Evolutionary conservation across 1,139 yeast genomes (phyloP), one percentile per base, ranked within the genome.

Genomic region (Pneumocystis murina): DNA sequence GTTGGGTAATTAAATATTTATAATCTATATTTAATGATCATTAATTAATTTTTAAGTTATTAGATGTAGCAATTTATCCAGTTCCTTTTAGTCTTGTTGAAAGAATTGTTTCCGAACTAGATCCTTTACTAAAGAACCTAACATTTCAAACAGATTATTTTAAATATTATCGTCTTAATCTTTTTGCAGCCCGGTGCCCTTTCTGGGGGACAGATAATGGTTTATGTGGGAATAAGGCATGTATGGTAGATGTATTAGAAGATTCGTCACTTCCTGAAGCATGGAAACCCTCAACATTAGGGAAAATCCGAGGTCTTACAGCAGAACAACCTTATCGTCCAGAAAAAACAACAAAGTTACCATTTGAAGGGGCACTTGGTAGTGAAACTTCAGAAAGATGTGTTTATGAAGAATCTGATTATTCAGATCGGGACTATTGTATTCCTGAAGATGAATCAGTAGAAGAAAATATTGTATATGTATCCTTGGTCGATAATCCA

Each of bases 141-240:
- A 67, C 67, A 33, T 59, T 73, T 76, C 63, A 83, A 84, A 65
- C 72, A 4, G 86, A 87, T 68, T 88, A 85, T 74, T 92, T 94
- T 81, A 81, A 85, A 68, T 88, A 87, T 73, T 92, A 88, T 78
- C 87, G 89, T 74, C 81, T 94, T 66, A 88, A 94, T 72, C 78
- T 94, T 62, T 92, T 85, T 72, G 77, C 74, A 38, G 86, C 87
- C 69, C 84, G 84, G 72, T 94, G 99, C 74, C 91, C 95, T 55
- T 89, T 90, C 73, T 87, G 94, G 86, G 82, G 84, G 65, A 87
- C 83, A 69, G 86, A 81, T 70, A 87, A 85, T 36, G 84, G 90
- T 73, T 59, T 65, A n/a, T 94, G 99, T 74, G 91, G 95, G 69
- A 90, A 94, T 71, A 82, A 90, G 68, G 88, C 91, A 63, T 94